Base-by-base conservation (phyloP, 2,329 filamentous ascomycete species). In the Epicoccum nigrum region DNA sequence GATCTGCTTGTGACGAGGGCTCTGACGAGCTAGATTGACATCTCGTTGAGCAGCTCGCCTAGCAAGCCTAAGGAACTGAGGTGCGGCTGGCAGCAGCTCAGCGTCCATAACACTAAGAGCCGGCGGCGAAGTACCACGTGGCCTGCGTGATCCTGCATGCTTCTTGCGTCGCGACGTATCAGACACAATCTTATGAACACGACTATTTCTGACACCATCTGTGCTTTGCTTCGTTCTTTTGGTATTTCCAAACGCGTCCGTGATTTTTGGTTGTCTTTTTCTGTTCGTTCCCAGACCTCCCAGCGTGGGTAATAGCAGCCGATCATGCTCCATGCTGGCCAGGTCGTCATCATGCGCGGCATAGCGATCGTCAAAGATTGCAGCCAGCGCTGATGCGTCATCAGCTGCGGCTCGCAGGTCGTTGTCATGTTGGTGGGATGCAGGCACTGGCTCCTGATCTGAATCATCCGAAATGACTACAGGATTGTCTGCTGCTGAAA, bases 21-120 rank as follows among this genome's bases (percentile, higher is more conserved):
- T 81, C 58, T 80, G 77, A 46, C 82, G 77, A 28, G 79, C 82
- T 60, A 71, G 63, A 59, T 83, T 77, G 19, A 70, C 65, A 38
- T 76, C 74, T 32, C 72, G 75, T 7, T 79, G 78, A 40, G 77
- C 80, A 59, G 77, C 74, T 53, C 84, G 78, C 21, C 77, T 76
- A 27, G 84, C 84, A 50, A 87, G 64, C 44, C 77, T 77, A 5
- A 86, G 70, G 45, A 86, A 86, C 17, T 77, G 76, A 7, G 84
- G 81, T 30, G 76, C 71, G 7, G 75, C 58, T 21, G 64, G 43
- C 53, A 53, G 76, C 58, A 65, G 72, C 61, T 56, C 73, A 62
- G 74, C 73, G 70, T 86, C 83, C 6, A 84, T 62, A 15, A 86
- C 79, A 52, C 83, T 79, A 62, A 80, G 62, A 31, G 53, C 60